Evolutionary conservation across 306 rosid genomes (phyloP).

Genomic region (Gastrolobium villosum): DNA sequence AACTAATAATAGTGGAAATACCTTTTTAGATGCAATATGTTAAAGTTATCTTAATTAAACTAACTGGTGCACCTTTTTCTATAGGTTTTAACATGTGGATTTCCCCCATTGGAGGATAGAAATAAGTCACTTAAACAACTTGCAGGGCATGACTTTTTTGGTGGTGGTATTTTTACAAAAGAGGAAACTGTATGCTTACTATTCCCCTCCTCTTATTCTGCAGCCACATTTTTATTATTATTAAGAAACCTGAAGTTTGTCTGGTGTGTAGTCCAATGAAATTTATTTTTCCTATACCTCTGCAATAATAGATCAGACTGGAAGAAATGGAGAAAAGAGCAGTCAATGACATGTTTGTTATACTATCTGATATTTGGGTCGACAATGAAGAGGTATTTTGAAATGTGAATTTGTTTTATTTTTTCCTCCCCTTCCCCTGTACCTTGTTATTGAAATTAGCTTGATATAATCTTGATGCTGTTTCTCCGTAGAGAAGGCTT

Average conservation of each 20-base stretch:
- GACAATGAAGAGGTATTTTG: conserved; percentile 87
- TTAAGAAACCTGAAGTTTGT: conserved; percentile 27
- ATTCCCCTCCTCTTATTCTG: not conserved
- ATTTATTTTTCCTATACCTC: conserved; percentile 53
- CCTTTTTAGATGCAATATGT: not conserved
- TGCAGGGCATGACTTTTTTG: conserved; percentile 84
- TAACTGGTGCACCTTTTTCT: conserved; percentile 37
- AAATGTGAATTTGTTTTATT: conserved; percentile 10
- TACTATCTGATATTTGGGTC: conserved; percentile 88
- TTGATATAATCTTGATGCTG: conserved; percentile 49
- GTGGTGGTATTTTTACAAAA: conserved; percentile 68
- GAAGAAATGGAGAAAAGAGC: conserved; percentile 80
- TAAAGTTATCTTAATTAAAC: not conserved
- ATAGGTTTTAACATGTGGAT: conserved; percentile 92
- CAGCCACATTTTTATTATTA: conserved; percentile 2
- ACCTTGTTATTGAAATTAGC: conserved; percentile 30
- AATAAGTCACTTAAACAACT: conserved; percentile 72
- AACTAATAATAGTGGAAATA: conserved; percentile 15
- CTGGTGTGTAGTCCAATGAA: conserved; percentile 9
- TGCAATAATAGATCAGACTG: conserved; percentile 79
- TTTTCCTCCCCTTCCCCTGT: conserved; percentile 22
- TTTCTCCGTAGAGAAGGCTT: conserved; percentile 75
- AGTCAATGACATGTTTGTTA: conserved; percentile 86
- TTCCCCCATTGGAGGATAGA: conserved; percentile 92
- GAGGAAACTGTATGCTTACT: conserved; percentile 87